These are phyloP conservation scores for Aphanomyces invadans DNA, from an alignment of 352 stramenopile genomes.

Conservation along the genomic window DNA sequence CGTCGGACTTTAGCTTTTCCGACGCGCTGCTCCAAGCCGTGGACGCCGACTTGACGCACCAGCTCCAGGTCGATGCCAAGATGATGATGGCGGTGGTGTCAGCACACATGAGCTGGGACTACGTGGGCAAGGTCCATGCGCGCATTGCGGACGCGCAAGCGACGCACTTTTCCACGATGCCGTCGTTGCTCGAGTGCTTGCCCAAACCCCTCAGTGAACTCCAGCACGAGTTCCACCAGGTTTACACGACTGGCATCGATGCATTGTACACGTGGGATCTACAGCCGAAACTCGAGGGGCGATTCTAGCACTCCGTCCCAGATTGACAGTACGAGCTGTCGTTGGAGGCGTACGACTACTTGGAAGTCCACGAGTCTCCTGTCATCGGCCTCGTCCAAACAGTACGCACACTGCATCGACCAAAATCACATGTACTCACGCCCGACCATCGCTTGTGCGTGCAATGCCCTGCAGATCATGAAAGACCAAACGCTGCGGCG, in stretches of 20 bases:
- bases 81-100: constrained; percentile 87
- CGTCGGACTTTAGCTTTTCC: constrained; percentile 55
- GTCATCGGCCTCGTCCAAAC: constrained; percentile 55
- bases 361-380: constrained; percentile 50
- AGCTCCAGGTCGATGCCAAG: constrained; percentile 58
- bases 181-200: constrained; percentile 59
- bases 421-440: too few relatives aligned
- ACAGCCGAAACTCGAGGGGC: not conserved
- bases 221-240: constrained; percentile 55
- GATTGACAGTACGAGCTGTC: constrained; percentile 61
- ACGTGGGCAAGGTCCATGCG: constrained; percentile 46
- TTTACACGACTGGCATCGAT: constrained; percentile 65
- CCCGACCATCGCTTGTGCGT: too few relatives aligned
- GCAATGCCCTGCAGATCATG: constrained; percentile 35
- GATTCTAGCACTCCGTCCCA: constrained; percentile 29
- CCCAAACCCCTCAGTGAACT: constrained; percentile 64
- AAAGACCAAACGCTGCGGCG: constrained; percentile 52
- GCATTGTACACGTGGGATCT: constrained; percentile 33
- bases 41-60: constrained; percentile 60
- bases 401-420: not conserved
- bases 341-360: constrained; percentile 52
- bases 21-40: constrained; percentile 71
- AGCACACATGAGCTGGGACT: constrained; percentile 67
- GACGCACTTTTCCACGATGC: constrained; percentile 40
- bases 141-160: constrained; percentile 53